Base-by-base conservation (phyloP, 208 protist genomes). In the Leptomonas seymouri region DNA sequence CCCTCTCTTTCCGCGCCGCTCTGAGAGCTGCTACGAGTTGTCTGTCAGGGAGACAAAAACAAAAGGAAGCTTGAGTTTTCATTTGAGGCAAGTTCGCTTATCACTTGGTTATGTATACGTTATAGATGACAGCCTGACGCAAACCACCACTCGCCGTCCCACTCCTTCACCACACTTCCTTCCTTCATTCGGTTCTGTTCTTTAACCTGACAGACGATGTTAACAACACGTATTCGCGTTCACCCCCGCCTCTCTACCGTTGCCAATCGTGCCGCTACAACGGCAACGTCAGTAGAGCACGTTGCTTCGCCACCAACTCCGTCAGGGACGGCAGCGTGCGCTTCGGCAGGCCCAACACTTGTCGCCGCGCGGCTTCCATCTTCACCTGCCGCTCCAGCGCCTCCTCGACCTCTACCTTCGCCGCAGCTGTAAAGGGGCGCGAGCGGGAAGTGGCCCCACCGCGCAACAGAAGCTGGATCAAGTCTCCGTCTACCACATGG, bases 401-500 rank as follows among this genome's bases (percentile, higher is more conserved):
- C 9, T 74, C 75, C 59, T 87, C 80, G 5, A 92, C 54, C 4
- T 67, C 76, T 21, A 55, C 79, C 56, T 77, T 84, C 34, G 78
- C 76, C n/a, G 74, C 70, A 16, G 67, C 70, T 16, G 84, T 73
- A 53, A 91, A 94, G 16, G 87, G 59, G 1, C 73, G 73, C 11
- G 77, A 69, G 1, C 9, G 8, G 12, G 56, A n/a, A 2, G 49
- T 7, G 58, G n/a, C 49, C 18, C 76, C 69, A 20, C 77, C 39
- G 6, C 71, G 78, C 53, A 74, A 54, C 18, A 84, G 61, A 14
- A 85, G 67, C 70, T 86, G 80, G 31, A 87, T 57, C 14, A 76
- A n/a, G 45, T 93, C 83, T 1, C 88, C 88, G 31, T 93, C 84
- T 20, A 93, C 57, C n/a, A 91, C 81, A 56, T 93, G 56, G 67